Base-by-base conservation (phyloP, 352 stramenopile genomes). In the Phytophthora boehmeriae region DNA sequence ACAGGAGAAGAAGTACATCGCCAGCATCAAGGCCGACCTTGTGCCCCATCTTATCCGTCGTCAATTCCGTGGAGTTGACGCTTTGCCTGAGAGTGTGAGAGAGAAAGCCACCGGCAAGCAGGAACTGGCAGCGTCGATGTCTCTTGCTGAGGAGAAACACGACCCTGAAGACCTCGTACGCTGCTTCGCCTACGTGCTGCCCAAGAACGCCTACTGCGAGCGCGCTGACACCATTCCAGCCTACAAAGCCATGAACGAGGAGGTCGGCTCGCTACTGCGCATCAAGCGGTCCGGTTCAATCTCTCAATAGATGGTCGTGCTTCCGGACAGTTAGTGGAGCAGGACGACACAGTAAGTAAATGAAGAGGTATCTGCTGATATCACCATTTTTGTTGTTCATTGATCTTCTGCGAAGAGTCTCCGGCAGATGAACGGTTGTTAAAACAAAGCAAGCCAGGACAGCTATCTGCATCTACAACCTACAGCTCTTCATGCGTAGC, bases 1-100 rank as follows among this genome's bases (percentile, higher is more conserved):
- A 54, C 63, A 83, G 35, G 83, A 92, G 66, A 95, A 92, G 66
- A 90, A 92, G 66, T 85, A 90, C 71, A 90, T 95, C 54, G 75
- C 76, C 22, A 95, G 82, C 59, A 92, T 95, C 66, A 92, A 95
- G 63, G 76, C 80, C 35, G 86, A 95, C 39, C 59, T 95, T 3
- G 78, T 95, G 23, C 86, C 86, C 35, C 83, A 91, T 42, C 66
- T 95, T 23, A 76, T 95, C 44, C 78, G 80, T 27, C 82, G 82
- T 22, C 86, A 95, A 63, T 95, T 95, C 58, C 82, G 86, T 22
- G 86, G 85, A 32, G 59, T 67, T 13, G 57, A 74, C n/a, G 82
- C 74, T 6, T 54, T 92, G 10, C 77, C 81, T 5, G 69, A 86
- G 53, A 77, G 53, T 27, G 68, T 94, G 38, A 70, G 81, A 17